Conservation (phyloP, 805 yeast species). For the Kluyveromyces lactis region DNA sequence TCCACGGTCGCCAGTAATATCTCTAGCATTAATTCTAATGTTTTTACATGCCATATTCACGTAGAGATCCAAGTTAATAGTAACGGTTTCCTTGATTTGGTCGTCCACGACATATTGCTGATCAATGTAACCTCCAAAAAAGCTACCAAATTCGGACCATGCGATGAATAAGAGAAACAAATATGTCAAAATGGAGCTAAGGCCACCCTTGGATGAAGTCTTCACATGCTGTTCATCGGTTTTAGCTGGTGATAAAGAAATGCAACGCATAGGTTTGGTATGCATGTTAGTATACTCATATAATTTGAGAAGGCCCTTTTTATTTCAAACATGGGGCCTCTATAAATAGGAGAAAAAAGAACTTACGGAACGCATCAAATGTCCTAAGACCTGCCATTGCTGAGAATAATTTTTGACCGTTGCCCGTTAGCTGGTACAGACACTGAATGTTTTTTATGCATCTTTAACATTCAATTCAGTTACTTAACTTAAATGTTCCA, state of each 20-base stretch:
- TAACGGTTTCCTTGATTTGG: slow-evolving; percentile 46
- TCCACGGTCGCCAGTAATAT: slow-evolving; percentile 67
- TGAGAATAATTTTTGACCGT: no score
- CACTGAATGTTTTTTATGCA: no score
- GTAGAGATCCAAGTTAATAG: slow-evolving; percentile 69
- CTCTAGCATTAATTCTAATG: slow-evolving; percentile 68
- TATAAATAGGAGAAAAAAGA: not conserved
- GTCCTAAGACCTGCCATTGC: slow-evolving; percentile 37
- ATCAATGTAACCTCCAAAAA: slow-evolving; percentile 71
- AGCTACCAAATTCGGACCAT: slow-evolving; percentile 82
- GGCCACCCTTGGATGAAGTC: slow-evolving; percentile 69
- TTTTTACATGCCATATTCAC: slow-evolving; percentile 79
- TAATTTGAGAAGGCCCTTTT: no score
- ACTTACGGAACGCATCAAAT: slow-evolving; percentile 68
- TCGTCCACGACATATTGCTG: slow-evolving; percentile 72
- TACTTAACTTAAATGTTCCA: no score
- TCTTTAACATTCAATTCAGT: no score
- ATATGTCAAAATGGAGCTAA: slow-evolving; percentile 58
- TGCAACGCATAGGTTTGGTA: no score
- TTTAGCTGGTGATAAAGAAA: slow-evolving; percentile 40
- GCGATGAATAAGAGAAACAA: slow-evolving; percentile 55
- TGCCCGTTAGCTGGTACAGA: no score
- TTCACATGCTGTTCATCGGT: slow-evolving; percentile 63
- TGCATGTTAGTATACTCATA: no score
- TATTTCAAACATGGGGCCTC: not conserved